A percentile compares a stretch with the other conserved stretches of the same genome.
Evolutionary conservation across 2,329 filamentous ascomycete genomes (phyloP).

Genomic region (Xylaria sp.): DNA sequence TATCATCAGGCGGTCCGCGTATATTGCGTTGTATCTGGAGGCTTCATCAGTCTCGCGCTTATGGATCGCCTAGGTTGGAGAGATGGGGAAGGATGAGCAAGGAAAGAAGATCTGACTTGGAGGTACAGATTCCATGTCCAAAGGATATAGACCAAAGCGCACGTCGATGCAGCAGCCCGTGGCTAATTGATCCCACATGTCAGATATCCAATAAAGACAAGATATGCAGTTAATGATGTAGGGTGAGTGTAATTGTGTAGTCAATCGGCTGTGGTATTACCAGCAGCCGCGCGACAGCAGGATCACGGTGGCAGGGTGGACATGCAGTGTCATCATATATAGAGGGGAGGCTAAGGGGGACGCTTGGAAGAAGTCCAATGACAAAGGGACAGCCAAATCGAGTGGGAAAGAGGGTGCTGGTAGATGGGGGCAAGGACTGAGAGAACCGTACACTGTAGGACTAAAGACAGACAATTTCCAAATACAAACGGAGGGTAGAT

Average conservation of each 20-base stretch:
- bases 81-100: background rate
- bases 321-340: background rate
- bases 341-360: background rate
- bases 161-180: background rate
- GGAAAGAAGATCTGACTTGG: slow-evolving; percentile 1
- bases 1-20: slow-evolving; percentile 21
- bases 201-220: background rate
- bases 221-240: background rate
- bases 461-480: background rate
- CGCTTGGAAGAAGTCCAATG: background rate
- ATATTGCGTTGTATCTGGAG: slow-evolving; percentile 26
- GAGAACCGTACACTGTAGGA: background rate
- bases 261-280: background rate
- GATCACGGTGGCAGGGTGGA: background rate
- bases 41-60: slow-evolving; percentile 24
- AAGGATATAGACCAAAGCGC: background rate
- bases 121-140: slow-evolving; percentile 9
- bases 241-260: background rate
- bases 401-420: background rate
- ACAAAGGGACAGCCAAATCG: background rate
- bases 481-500: background rate
- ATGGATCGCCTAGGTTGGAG: background rate
- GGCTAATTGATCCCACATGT: background rate
- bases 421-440: background rate
- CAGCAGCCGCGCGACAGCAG: background rate